Evolutionary conservation across 78 protist species (phyloP).

Genomic region (Goniomonas avonlea): DNA sequence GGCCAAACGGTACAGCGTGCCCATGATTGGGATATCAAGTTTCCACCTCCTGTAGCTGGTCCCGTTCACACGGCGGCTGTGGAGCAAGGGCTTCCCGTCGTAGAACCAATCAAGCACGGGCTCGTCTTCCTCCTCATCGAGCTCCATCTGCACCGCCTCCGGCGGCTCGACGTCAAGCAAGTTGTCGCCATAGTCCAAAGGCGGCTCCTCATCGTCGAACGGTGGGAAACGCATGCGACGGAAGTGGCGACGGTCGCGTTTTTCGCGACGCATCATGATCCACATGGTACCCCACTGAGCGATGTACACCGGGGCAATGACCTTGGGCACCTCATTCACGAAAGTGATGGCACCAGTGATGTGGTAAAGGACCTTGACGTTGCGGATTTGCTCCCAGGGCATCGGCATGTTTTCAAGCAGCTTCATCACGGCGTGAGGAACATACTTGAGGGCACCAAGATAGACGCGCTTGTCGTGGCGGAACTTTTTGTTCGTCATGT

Average conservation of each 20-base stretch:
- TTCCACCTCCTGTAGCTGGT: constrained; percentile 77
- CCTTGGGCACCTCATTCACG: constrained; percentile 95
- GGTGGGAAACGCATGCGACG: constrained; percentile 94
- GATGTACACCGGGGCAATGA: constrained; percentile 92
- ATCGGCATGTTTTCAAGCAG: constrained; percentile 99
- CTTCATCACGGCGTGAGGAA: constrained; percentile 97
- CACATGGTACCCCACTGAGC: constrained; percentile 99
- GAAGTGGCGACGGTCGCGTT: constrained; percentile 95
- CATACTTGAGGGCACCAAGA: constrained; percentile 95
- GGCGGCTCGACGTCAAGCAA: constrained; percentile 89
- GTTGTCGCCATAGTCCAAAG: constrained; percentile 97
- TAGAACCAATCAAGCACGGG: constrained; percentile 94
- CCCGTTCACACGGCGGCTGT: constrained; percentile 78
- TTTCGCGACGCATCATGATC: constrained; percentile 97
- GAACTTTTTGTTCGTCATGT: constrained; percentile 86
- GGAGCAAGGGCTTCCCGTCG: constrained; percentile 80
- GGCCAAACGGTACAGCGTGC: constrained; percentile 83
- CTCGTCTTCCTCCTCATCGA: constrained; percentile 90
- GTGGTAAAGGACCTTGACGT: constrained; percentile 92
- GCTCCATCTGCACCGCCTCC: constrained; percentile 87
- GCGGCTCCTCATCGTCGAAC: constrained; percentile 94
- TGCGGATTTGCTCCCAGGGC: constrained; percentile 84
- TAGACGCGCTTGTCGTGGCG: constrained; percentile 94
- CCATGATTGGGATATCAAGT: constrained; percentile 78
- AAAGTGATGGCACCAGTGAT: constrained; percentile 98